Percentiles rank a stretch among this genome's conserved stretches.
Evolutionary conservation across 129 eudicot species (phyloP).

Genomic region (Arctium minus): DNA sequence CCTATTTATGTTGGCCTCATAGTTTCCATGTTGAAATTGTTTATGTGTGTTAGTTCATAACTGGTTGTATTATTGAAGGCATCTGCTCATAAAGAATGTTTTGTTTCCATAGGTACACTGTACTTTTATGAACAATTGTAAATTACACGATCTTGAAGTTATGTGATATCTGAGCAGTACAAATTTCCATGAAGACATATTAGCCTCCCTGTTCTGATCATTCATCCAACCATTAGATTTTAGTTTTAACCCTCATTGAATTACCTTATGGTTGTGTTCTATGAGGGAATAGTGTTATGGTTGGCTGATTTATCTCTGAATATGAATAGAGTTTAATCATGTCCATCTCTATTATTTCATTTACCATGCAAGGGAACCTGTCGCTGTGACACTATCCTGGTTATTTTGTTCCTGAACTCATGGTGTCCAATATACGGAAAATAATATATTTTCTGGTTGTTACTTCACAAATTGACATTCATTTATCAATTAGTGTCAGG

Average conservation of each 20-base stretch:
- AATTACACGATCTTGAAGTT: background rate
- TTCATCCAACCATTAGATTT: background rate
- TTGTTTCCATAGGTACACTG: background rate
- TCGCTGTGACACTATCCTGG: background rate
- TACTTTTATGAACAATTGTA: background rate
- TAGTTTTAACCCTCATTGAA: background rate
- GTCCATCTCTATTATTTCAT: background rate
- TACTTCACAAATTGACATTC: background rate
- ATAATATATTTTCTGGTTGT: background rate
- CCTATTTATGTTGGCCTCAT: background rate
- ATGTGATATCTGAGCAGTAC: background rate
- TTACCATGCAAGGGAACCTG: background rate
- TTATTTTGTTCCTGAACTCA: background rate
- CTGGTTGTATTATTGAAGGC: background rate
- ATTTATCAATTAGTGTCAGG: conserved; percentile 61
- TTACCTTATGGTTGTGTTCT: background rate
- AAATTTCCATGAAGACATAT: background rate
- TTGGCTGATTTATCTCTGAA: background rate
- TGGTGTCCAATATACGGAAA: background rate
- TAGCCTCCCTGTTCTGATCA: background rate
- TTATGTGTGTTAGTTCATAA: background rate
- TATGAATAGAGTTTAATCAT: background rate
- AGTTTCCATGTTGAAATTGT: background rate
- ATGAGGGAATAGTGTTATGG: background rate
- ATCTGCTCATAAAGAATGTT: background rate